Base-by-base conservation (phyloP, 768 basidiomycete genomes). In the Rhizopogon salebrosus region DNA sequence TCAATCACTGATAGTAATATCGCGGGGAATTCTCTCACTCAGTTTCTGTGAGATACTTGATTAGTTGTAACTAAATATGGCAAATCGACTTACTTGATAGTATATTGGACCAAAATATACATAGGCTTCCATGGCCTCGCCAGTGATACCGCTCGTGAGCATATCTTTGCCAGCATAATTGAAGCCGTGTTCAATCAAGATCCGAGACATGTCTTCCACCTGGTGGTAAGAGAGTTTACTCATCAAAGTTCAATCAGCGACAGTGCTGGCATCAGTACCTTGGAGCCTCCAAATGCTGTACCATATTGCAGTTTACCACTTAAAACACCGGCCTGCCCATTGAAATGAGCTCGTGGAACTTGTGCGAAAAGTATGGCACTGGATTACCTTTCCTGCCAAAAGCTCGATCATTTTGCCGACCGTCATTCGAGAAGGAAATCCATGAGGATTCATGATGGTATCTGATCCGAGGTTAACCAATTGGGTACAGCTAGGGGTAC, bases 341-440 rank as follows among this genome's bases (percentile, higher is more conserved):
- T 22, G 39, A 26, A 55, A 24, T 52, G 18, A 55, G 49, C n/a
- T 4, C 29, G 10, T 14, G 14, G 18, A 23, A 48, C n/a, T 45
- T 16, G 35, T 41, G 23, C 10, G 29, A 46, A 36, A 41, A 49
- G 11, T 14, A 24, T 34, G 36, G 8, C 3, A 13, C 11, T 23
- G 31, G 14, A 20, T 45, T 53, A 89, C 91, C 80, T 99, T 99
- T 48, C 97, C 95, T 11, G 94, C 90, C 29, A 99, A 73, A 20
- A 98, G 76, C 70, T 99, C 97, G 49, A 99, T 97, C 97, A 99
- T 99, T 76, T 99, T 99, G 45, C 97, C 97, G 26, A 99, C 97
- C 23, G 97, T 99, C 94, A 95, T 98, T 51, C 95, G 90, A 53
- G 92, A 95, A 4, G 97, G 97, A 78, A 99, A 98, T 64, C 97